These are phyloP conservation scores for Leishmania guyanensis DNA, from an alignment of 208 protist species.

Conservation along the genomic window DNA sequence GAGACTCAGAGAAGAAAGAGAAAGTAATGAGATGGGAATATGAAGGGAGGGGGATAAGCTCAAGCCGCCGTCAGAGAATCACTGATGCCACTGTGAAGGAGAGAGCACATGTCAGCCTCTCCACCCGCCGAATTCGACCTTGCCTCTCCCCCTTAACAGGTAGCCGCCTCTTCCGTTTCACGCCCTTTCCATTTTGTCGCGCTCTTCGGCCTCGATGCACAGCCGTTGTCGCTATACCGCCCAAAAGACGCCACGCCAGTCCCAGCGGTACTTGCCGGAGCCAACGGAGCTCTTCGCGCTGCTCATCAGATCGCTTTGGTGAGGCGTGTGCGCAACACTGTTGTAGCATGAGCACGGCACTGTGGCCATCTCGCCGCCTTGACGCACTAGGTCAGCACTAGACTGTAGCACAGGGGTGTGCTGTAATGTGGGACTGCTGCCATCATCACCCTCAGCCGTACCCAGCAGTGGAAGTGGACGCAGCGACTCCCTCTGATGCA, in stretches of 20 bases:
- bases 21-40: not conserved
- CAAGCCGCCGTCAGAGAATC: not conserved
- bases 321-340: constrained; percentile 21
- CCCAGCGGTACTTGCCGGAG: constrained; percentile 43
- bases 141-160: not conserved
- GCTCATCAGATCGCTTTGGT: constrained; percentile 7
- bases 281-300: constrained; percentile 34
- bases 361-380: not conserved
- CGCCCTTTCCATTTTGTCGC: not conserved
- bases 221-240: not conserved
- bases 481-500: constrained; percentile 7
- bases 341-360: not conserved
- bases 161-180: not conserved
- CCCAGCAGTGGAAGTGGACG: constrained; percentile 4
- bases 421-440: not conserved
- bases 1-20: not conserved
- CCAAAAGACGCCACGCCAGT: constrained; percentile 39
- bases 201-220: not conserved
- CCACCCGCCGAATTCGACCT: not conserved
- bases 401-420: not conserved
- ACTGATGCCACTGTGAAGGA: not conserved
- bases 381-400: not conserved
- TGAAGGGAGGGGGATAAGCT: not conserved
- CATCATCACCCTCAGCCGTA: not conserved
- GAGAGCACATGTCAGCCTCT: not conserved